Conservation (phyloP, 805 yeast species). For the Lachancea sp. region DNA sequence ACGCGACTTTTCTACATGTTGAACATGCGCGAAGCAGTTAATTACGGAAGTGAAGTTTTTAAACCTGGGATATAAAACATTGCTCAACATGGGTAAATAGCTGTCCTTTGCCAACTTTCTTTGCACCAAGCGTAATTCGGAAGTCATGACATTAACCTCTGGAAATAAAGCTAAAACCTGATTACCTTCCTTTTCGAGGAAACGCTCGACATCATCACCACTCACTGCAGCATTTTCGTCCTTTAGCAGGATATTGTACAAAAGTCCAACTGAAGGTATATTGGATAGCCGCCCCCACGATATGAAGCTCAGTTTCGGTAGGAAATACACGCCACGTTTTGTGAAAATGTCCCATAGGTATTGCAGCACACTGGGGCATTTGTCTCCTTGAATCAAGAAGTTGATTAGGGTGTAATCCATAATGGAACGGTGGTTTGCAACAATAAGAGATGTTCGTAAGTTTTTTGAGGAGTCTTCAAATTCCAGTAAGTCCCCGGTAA, state of each 20-base stretch:
- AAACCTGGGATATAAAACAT: constrained; percentile 75
- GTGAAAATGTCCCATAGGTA: not conserved
- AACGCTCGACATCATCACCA: constrained; percentile 33
- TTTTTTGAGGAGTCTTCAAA: constrained; percentile 10
- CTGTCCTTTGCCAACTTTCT: constrained; percentile 44
- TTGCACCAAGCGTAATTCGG: constrained; percentile 43
- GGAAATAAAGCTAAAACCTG: constrained; percentile 76
- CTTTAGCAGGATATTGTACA: constrained; percentile 43
- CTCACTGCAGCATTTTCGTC: constrained; percentile 63
- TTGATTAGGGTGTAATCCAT: constrained; percentile 58
- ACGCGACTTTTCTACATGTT: constrained; percentile 25
- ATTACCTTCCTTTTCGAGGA: constrained; percentile 28
- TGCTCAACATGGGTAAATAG: constrained; percentile 52
- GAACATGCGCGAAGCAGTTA: constrained; percentile 28
- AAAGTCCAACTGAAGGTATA: constrained; percentile 47
- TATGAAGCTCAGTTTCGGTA: constrained; percentile 51
- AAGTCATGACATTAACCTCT: constrained; percentile 68
- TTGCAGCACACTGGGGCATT: constrained; percentile 12
- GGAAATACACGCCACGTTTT: not conserved
- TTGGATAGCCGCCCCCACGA: constrained; percentile 65
- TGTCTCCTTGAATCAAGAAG: constrained; percentile 29
- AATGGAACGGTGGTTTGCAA: constrained; percentile 57
- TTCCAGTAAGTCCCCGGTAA: constrained; percentile 20
- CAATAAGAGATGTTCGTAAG: constrained; percentile 20
- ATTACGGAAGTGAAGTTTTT: constrained; percentile 49